phyloP scores from a whole-genome alignment of 768 basidiomycete species.

The Lentinula guzmanii region DNA sequence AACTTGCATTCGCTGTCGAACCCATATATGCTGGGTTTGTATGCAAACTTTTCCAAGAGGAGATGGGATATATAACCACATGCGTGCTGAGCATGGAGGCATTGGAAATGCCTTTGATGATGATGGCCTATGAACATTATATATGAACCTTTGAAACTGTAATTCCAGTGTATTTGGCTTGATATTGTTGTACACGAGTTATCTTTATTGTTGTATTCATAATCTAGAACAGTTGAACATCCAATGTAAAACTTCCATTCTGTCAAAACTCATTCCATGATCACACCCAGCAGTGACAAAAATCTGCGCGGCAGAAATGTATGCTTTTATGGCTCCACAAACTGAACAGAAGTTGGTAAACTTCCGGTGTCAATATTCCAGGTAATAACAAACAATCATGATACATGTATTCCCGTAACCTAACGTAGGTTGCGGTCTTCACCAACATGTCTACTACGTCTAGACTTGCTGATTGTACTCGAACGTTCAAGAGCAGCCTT shows the following conservation, averaged over 20 bases:
- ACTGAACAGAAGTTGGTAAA: too few relatives aligned
- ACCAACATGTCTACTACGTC: conserved; percentile 46
- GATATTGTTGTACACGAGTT: neutral
- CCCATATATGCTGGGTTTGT: conserved; percentile 82
- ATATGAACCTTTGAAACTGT: neutral
- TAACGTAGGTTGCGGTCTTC: neutral
- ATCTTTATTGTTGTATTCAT: neutral
- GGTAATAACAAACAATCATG: neutral
- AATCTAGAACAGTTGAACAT: neutral
- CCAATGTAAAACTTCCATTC: too few relatives aligned
- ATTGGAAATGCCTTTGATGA: conserved; percentile 32
- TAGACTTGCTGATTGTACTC: conserved; percentile 53
- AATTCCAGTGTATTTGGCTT: neutral
- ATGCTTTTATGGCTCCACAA: too few relatives aligned
- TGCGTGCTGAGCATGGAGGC: conserved; percentile 62
- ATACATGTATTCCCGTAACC: neutral
- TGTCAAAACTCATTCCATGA: too few relatives aligned
- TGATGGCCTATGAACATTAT: neutral
- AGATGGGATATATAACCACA: conserved; percentile 73
- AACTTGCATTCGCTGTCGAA: conserved; percentile 67
- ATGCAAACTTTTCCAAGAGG: conserved; percentile 62
- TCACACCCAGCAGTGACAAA: too few relatives aligned
- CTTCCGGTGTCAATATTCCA: too few relatives aligned
- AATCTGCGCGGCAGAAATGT: too few relatives aligned
- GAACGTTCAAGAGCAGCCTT: conserved; percentile 61